These are phyloP conservation scores for Fusarium mangiferae DNA, from an alignment of 2,329 filamentous ascomycete species.

Conservation along the genomic window DNA sequence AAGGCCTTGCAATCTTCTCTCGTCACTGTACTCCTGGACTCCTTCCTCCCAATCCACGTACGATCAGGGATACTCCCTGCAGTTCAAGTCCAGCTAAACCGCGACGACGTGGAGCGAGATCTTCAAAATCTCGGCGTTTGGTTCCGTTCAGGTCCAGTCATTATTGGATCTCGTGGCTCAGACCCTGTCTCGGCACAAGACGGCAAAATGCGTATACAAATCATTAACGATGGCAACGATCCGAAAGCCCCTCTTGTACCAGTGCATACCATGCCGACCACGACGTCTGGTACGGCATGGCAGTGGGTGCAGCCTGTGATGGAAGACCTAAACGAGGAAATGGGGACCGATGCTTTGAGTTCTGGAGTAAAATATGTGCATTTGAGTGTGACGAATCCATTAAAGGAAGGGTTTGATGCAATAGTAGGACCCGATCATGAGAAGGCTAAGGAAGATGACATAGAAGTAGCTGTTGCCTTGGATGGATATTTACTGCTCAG, in stretches of 20 bases:
- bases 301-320: not conserved
- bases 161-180: not conserved
- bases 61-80: not conserved
- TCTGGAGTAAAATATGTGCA: not conserved
- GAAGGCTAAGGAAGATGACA: not conserved
- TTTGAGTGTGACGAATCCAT: not conserved
- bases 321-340: too few relatives aligned
- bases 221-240: fast-evolving
- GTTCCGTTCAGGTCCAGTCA: not conserved
- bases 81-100: not conserved
- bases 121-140: not conserved
- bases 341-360: too few relatives aligned
- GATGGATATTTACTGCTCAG: not conserved
- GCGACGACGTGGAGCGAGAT: not conserved
- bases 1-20: not conserved
- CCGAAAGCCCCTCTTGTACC: not conserved
- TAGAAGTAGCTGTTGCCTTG: not conserved
- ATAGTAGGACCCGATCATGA: not conserved
- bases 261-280: not conserved
- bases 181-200: not conserved
- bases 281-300: not conserved
- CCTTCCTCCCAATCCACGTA: not conserved
- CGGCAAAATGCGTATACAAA: not conserved
- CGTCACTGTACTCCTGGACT: not conserved
- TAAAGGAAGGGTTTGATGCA: not conserved